Evolutionary conservation across 495 filamentous ascomycete species (phyloP).

Genomic region (Glarea lozoyensis): DNA sequence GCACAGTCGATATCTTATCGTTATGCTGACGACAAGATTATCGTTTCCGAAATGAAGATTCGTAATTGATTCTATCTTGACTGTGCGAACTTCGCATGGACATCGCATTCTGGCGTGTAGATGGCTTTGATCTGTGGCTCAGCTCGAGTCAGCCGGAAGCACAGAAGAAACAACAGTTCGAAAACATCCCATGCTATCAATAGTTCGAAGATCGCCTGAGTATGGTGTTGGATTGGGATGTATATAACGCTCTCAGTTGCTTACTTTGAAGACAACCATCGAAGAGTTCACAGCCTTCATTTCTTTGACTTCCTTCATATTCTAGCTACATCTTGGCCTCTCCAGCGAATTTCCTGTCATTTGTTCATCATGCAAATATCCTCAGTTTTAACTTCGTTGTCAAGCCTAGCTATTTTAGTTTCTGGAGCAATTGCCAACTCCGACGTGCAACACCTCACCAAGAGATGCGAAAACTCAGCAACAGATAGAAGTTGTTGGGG

Average conservation of each 20-base stretch:
- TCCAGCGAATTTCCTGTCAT: neutral
- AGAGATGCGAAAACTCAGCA: constrained; percentile 9
- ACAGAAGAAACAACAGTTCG: too few species aligned
- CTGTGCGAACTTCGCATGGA: too few species aligned
- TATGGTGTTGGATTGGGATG: too few species aligned
- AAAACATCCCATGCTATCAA: too few species aligned
- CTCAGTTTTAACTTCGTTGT: constrained; percentile 5
- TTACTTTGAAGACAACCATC: neutral
- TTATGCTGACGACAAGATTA: neutral
- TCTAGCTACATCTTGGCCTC: constrained; percentile 2
- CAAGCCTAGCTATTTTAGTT: constrained; percentile 2
- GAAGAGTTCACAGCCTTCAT: constrained; percentile 3
- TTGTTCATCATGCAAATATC: constrained; percentile 9
- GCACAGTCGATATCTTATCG: neutral
- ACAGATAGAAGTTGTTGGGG: constrained; percentile 25
- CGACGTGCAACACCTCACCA: constrained; percentile 3
- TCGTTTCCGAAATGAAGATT: neutral
- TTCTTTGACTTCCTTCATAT: neutral
- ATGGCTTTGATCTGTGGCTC: too few species aligned
- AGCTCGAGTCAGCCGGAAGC: too few species aligned
- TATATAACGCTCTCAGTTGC: neutral
- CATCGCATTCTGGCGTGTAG: too few species aligned
- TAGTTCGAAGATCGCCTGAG: too few species aligned
- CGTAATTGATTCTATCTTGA: too few species aligned
- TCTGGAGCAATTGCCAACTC: neutral